Base-by-base conservation (phyloP, 2,329 filamentous ascomycete genomes). In the Aspergillus sp. region DNA sequence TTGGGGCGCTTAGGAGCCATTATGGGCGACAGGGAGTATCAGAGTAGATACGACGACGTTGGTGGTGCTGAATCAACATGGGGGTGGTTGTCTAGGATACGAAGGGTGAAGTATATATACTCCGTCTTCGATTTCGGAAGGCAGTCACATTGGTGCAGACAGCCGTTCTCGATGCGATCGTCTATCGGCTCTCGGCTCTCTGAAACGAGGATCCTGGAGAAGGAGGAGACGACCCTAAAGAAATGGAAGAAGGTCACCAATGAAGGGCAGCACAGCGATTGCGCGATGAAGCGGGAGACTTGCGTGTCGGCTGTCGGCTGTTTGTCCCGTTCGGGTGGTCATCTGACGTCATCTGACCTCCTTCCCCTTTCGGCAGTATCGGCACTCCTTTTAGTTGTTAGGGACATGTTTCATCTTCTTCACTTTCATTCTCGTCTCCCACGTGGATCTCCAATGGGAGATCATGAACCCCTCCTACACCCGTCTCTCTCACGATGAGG, bases 1-100 rank as follows among this genome's bases (percentile, higher is more conserved):
- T 87, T 87, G 20, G 85, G 85, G 46, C 81, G 80, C 71, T 80
- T 81, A 10, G 70, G 18, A 54, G 67, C 55, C 70, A 73, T 73
- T 51, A 6, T 61, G 49, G 31, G 36, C 16, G 36, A 1, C 4
- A 42, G 16, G 32, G 32, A 36, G 6, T 42, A n/a, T 42, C 36
- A 42, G 2, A 14, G 16, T 6, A 42, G 14, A 42, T 42, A 7
- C 16, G 3, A 16, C 12, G 12, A 14, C 20, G 14, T 42, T 42
- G 36, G 16, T 42, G 4, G 16, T n/a, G 14, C 14, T n/a, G 16
- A 6, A 42, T 16, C 36, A 42, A 42, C 36, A n/a, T 42, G 14
- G 3, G 16, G 36, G 36, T 42, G 14, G 32, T 29, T 36, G 32
- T 36, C 4, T 36, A 16, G 32, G 11, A 36, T 36, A 29, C 32